Conservation (phyloP, 352 stramenopile genomes). For the Phytophthora sp. region DNA sequence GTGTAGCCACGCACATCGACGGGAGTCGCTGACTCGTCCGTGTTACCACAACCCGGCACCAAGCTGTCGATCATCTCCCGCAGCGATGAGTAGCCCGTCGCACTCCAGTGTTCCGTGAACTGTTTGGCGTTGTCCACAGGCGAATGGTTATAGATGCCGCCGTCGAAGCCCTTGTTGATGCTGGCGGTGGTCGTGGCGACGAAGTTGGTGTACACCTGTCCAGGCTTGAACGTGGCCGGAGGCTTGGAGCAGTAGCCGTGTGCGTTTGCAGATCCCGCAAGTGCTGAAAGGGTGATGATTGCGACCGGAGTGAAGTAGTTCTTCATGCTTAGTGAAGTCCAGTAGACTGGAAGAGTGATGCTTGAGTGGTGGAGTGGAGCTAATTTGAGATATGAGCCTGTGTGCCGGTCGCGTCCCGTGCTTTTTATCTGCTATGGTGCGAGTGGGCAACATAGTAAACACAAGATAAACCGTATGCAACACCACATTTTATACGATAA, state of each 20-base stretch:
- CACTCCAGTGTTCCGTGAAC: conserved; percentile 36
- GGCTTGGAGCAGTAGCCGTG: conserved; percentile 31
- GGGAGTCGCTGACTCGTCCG: conserved; percentile 20
- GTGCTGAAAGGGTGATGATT: conserved; percentile 10
- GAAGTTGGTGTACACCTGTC: conserved; percentile 31
- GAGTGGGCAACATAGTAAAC: no score
- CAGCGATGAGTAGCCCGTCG: conserved; percentile 39
- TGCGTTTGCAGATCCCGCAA: conserved; percentile 15
- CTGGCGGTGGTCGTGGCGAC: conserved; percentile 24
- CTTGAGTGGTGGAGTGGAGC: no score
- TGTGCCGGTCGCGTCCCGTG: no score
- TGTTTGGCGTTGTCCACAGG: conserved; percentile 36
- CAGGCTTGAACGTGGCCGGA: conserved; percentile 31
- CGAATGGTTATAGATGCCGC: conserved; percentile 35
- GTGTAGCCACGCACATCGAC: conserved; percentile 40
- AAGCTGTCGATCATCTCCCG: conserved; percentile 41
- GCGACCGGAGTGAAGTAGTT: no score
- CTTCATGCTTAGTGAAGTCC: no score
- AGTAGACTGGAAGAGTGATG: no score
- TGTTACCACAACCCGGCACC: conserved; percentile 35
- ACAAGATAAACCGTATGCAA: no score
- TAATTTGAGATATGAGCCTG: no score
- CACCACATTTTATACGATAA: no score
- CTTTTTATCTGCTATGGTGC: no score
- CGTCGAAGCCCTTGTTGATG: conserved; percentile 37